Evolutionary conservation across 2,329 filamentous ascomycete genomes (phyloP), one percentile per base, ranked within the genome.

Genomic region (Chaetomiaceae sp.): DNA sequence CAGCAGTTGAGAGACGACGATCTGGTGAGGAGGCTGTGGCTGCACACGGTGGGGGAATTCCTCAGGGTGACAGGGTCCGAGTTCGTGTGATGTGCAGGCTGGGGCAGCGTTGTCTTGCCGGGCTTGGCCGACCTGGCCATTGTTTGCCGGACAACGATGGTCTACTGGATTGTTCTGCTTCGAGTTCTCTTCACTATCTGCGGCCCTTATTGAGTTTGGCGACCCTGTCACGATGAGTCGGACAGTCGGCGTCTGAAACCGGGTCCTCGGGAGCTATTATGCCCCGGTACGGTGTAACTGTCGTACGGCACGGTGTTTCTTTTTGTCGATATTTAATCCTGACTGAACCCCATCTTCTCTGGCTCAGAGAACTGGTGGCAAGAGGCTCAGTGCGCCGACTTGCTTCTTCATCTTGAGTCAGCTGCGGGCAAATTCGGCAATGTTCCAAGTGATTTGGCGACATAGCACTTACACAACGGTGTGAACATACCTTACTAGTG

Each of bases 41-140:
- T 62, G 18, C 58, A 65, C 42, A 67, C 64, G 1, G 45, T 62
- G 45, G 54, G 55, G 5, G 62, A 67, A 49, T 69, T 65, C 57
- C 52, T 61, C 12, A 57, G 65, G 9, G 57, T 62, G 2, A 64
- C 61, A 1, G 60, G 58, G 17, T 43, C 49, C 6, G 50, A 48
- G 15, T 57, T 56, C 47, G 45, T 53, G 15, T 52, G 35, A 39
- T 6, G 3, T 8, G 33, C 3, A 5, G 33, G 33, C 4, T 35
- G 17, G n/a, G 6, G 10, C 8, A 20, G n/a, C n/a, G n/a, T n/a
- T n/a, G n/a, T n/a, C n/a, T n/a, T n/a, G n/a, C n/a, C n/a, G 33
- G n/a, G 12, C n/a, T 32, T 6, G 11, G 18, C 3, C 9, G 18
- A 22, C 19, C 9, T 10, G 34, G 19, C 6, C 7, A 36, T 36